Evolutionary conservation across 139 green algal species (phyloP).

Genomic region (Deuterostichococcus epilithicus): DNA sequence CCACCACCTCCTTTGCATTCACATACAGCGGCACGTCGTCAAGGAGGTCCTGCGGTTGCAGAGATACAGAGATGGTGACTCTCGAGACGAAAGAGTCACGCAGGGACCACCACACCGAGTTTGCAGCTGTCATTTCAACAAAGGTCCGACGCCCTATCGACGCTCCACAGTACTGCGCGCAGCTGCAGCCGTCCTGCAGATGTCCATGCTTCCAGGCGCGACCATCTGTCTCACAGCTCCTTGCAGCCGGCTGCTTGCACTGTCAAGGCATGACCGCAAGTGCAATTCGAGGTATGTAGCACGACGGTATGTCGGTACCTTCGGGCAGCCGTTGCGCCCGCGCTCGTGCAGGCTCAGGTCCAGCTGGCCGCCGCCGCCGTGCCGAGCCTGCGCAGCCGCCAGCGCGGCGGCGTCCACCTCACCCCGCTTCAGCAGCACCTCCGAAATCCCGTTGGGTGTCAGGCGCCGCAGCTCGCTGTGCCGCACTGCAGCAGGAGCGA

Average conservation of each 20-base stretch:
- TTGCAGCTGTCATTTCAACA: neutral
- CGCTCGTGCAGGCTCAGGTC: constrained; percentile 20
- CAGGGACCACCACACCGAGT: neutral
- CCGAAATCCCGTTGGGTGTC: neutral
- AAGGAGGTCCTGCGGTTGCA: constrained; percentile 16
- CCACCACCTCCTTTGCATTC: constrained; percentile 26
- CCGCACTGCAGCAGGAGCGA: constrained; percentile 1
- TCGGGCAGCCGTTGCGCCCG: constrained; percentile 11
- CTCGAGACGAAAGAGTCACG: neutral
- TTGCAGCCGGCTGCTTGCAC: neutral
- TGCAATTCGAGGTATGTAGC: no score
- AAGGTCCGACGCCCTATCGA: no score
- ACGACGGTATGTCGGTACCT: neutral
- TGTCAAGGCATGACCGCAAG: neutral
- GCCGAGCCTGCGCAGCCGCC: constrained; percentile 6
- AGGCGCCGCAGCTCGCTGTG: constrained; percentile 14
- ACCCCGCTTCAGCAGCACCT: constrained; percentile 20
- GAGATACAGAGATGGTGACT: neutral
- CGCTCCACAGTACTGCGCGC: no score
- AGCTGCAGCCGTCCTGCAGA: no score
- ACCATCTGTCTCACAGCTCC: no score
- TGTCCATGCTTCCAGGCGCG: no score
- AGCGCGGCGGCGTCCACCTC: neutral
- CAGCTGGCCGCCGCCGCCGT: neutral
- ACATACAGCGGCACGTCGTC: constrained; percentile 43